Conservation (phyloP, 2,329 filamentous ascomycete species). For the Conoideocrella luteorostrata region DNA sequence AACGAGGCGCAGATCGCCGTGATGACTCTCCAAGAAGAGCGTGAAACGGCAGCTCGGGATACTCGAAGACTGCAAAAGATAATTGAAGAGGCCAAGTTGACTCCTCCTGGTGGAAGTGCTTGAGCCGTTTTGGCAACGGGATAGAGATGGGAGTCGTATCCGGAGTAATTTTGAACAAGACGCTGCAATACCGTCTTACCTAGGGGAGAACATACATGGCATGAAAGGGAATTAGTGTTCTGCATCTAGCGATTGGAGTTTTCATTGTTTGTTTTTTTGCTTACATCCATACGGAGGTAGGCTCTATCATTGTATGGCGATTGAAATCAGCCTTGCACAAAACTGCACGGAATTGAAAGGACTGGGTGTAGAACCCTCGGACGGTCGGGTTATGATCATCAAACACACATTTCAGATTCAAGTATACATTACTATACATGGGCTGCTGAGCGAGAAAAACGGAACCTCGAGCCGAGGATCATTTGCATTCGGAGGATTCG, state of each 20-base stretch:
- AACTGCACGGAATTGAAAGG: background rate
- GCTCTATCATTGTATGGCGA: slow-evolving; percentile 6
- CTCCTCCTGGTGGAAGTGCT: slow-evolving; percentile 26
- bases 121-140: background rate
- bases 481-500: background rate
- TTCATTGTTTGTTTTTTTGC: slow-evolving; percentile 19
- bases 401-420: background rate
- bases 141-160: background rate
- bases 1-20: slow-evolving; percentile 79
- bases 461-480: too few relatives aligned
- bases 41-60: slow-evolving; percentile 66
- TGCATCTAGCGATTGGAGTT: slow-evolving; percentile 35
- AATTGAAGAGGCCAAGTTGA: slow-evolving; percentile 58
- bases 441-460: background rate
- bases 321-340: background rate
- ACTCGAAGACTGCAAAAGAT: slow-evolving; percentile 63
- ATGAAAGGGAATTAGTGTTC: slow-evolving; percentile 9
- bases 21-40: slow-evolving; percentile 67
- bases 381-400: background rate
- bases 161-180: too few relatives aligned
- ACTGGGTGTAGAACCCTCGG: background rate
- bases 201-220: background rate
- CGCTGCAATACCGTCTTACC: background rate
- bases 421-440: background rate
- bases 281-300: slow-evolving; percentile 14